phyloP scores from a whole-genome alignment of 73 alveolate species.

The Symbiodinium pilosum region DNA sequence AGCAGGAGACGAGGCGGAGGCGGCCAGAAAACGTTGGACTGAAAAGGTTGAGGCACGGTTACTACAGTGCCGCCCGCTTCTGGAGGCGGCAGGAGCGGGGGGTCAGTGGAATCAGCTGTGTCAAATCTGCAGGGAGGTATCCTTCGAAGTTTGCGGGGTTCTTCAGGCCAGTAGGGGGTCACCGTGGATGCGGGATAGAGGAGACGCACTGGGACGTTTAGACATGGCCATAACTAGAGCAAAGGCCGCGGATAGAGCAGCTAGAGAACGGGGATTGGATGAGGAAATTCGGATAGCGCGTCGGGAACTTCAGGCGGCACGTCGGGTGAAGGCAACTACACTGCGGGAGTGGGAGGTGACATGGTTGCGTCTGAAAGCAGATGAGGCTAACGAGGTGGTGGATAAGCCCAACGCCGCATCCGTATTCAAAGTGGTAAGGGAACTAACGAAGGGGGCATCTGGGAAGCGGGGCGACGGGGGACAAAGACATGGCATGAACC shows the following conservation, averaged over 20 bases:
- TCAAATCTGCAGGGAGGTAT: neutral
- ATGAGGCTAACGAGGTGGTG: neutral
- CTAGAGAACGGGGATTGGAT: neutral
- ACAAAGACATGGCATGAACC: neutral
- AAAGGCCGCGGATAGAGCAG: neutral
- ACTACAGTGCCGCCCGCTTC: neutral
- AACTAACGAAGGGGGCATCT: neutral
- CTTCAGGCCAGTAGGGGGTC: neutral
- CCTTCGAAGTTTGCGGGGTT: neutral
- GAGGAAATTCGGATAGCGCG: neutral
- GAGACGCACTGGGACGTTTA: neutral
- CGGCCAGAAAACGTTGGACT: neutral
- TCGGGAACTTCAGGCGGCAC: neutral
- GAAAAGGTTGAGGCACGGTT: neutral
- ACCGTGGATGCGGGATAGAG: neutral
- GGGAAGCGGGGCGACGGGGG: neutral
- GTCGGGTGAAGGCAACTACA: neutral
- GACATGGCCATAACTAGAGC: neutral
- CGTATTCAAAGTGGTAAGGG: neutral
- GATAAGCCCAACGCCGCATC: neutral
- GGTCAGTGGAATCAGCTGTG: neutral
- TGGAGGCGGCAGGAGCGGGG: neutral
- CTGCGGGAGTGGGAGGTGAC: neutral
- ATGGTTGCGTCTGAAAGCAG: neutral
- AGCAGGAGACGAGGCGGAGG: neutral